phyloP scores from a whole-genome alignment of 108 stramenopile species.

The Skeletonema marinoi region DNA sequence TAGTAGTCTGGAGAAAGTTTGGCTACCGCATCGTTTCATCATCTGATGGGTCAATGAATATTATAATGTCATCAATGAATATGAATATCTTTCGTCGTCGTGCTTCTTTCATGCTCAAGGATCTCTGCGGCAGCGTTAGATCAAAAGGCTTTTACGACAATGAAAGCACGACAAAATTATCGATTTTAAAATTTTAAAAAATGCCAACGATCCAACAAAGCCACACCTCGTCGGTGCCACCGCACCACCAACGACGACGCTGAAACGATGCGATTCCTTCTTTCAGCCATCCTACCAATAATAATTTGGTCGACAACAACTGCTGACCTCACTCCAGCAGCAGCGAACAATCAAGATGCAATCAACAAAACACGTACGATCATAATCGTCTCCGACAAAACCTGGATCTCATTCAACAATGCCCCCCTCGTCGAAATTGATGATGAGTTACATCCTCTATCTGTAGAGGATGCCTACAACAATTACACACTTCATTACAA shows the following conservation, averaged over 20 bases:
- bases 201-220: too few species aligned
- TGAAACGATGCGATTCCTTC: neutral
- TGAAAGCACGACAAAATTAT: too few species aligned
- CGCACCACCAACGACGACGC: neutral
- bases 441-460: conserved; percentile 3
- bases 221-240: neutral
- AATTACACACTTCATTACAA: conserved; percentile 3
- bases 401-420: conserved; percentile 28
- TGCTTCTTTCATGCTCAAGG: too few species aligned
- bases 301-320: neutral
- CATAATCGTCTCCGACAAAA: conserved; percentile 1
- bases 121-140: too few species aligned
- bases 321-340: neutral
- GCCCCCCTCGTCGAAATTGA: conserved; percentile 19
- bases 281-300: neutral
- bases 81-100: too few species aligned
- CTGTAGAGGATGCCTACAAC: conserved; percentile 22
- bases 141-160: too few species aligned
- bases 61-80: too few species aligned
- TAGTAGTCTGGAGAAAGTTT: too few species aligned
- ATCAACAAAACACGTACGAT: conserved; percentile 8
- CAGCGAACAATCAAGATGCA: neutral
- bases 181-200: too few species aligned
- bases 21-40: too few species aligned
- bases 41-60: too few species aligned